phyloP scores from a whole-genome alignment of 768 basidiomycete species.

The Chalciporus pseudorubinellus region DNA sequence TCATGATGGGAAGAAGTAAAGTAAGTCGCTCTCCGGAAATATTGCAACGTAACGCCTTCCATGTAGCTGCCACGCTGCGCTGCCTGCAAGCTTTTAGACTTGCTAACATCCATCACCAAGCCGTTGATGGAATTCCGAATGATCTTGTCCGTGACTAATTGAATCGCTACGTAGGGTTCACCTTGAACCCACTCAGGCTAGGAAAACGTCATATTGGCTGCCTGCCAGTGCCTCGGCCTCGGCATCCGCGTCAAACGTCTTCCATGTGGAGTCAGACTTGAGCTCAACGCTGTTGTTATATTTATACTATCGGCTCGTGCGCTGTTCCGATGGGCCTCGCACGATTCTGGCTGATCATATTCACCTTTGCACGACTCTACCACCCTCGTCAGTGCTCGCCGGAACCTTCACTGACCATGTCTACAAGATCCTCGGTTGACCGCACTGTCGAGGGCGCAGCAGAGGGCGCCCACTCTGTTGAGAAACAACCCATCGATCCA shows the following conservation, averaged over 20 bases:
- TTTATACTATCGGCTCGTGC: slow-evolving; percentile 7
- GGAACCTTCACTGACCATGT: not conserved
- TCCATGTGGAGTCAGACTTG: not conserved
- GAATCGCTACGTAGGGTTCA: too few species aligned
- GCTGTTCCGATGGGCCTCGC: not conserved
- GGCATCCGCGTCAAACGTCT: not conserved
- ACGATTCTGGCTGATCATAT: not conserved
- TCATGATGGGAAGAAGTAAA: too few species aligned
- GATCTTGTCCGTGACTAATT: too few species aligned
- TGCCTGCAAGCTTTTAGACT: too few species aligned
- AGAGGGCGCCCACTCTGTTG: slow-evolving; percentile 1
- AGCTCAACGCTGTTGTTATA: too few species aligned
- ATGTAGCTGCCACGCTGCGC: too few species aligned
- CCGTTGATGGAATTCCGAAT: too few species aligned
- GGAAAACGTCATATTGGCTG: too few species aligned
- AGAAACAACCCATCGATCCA: slow-evolving; percentile 7
- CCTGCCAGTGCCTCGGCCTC: not conserved
- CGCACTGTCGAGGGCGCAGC: slow-evolving; percentile 7
- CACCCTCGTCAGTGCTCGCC: not conserved
- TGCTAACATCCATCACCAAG: too few species aligned
- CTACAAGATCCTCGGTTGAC: slow-evolving; percentile 5
- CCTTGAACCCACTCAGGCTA: too few species aligned
- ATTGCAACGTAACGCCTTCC: too few species aligned
- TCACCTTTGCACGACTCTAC: not conserved
- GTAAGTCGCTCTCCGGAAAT: too few species aligned